Conservation (phyloP, 768 basidiomycete genomes). For the Pholiota microspora region DNA sequence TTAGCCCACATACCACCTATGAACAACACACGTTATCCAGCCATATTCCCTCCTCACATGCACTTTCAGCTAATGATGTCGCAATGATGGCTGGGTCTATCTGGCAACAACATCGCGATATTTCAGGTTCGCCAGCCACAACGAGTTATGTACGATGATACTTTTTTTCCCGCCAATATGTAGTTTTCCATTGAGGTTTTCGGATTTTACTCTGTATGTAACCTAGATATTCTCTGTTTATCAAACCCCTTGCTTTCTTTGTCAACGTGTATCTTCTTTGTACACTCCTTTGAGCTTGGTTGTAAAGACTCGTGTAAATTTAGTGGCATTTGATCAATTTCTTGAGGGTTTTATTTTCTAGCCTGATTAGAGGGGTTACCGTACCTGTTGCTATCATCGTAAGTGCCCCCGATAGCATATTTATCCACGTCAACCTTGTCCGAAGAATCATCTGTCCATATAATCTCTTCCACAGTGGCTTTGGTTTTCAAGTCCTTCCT, state of each 20-base stretch:
- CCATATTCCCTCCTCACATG: slow-evolving; percentile 13
- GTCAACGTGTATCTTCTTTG: too few species aligned
- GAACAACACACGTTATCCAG: slow-evolving; percentile 28
- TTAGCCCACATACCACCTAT: slow-evolving; percentile 28
- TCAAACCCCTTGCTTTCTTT: too few species aligned
- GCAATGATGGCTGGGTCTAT: slow-evolving; percentile 8
- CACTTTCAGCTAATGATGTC: slow-evolving; percentile 16
- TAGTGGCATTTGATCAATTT: background rate
- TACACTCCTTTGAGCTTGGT: background rate
- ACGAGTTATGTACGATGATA: slow-evolving; percentile 10
- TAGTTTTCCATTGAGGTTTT: too few species aligned
- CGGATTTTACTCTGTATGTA: too few species aligned
- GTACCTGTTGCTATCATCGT: background rate
- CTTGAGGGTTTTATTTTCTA: too few species aligned
- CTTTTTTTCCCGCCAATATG: too few species aligned
- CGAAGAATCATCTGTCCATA: slow-evolving; percentile 6
- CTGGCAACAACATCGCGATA: slow-evolving; percentile 26
- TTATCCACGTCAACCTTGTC: slow-evolving; percentile 8
- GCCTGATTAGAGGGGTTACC: too few species aligned
- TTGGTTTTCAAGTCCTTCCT: slow-evolving; percentile 24
- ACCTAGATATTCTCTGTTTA: too few species aligned
- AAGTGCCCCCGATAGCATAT: background rate
- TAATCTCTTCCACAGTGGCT: background rate
- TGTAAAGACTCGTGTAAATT: background rate
- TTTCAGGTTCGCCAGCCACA: slow-evolving; percentile 22